Percentiles rank a stretch among this genome's conserved stretches.
These are phyloP conservation scores for Talaromyces sp. DNA, from an alignment of 2,329 filamentous ascomycete species.

Conservation along the genomic window DNA sequence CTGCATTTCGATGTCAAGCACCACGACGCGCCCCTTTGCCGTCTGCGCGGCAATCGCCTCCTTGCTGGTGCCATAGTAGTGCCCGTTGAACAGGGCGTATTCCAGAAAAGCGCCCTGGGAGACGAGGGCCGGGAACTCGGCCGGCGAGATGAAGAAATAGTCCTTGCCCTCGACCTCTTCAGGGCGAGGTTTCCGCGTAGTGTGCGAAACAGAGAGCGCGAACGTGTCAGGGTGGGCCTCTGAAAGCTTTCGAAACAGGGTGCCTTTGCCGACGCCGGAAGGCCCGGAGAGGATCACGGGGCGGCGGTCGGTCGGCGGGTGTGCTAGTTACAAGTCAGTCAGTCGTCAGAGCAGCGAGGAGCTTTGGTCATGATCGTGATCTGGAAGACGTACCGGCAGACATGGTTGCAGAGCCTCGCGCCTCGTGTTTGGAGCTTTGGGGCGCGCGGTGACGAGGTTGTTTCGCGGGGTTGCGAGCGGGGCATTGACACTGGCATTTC, in stretches of 20 bases:
- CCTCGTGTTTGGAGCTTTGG: not conserved
- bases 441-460: not conserved
- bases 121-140: slow-evolving; percentile 63
- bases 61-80: slow-evolving; percentile 80
- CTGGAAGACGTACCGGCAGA: not conserved
- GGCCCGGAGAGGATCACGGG: slow-evolving; percentile 37
- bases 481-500: not conserved
- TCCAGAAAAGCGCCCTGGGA: slow-evolving; percentile 71
- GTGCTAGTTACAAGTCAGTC: not conserved
- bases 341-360: not conserved
- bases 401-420: not conserved
- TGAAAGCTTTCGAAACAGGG: slow-evolving; percentile 36
- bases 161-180: slow-evolving; percentile 71
- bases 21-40: slow-evolving; percentile 65
- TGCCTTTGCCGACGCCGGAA: slow-evolving; percentile 37
- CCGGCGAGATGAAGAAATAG: slow-evolving; percentile 72
- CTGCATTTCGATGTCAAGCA: slow-evolving; percentile 97
- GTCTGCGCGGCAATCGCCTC: slow-evolving; percentile 70
- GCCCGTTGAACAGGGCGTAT: slow-evolving; percentile 74
- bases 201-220: slow-evolving; percentile 50
- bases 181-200: slow-evolving; percentile 68
- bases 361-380: not conserved
- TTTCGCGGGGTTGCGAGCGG: not conserved
- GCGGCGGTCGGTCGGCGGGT: slow-evolving; percentile 13
- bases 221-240: slow-evolving; percentile 36